Evolutionary conservation across 108 stramenopile genomes (phyloP).

Genomic region (Nitzschia sp.): DNA sequence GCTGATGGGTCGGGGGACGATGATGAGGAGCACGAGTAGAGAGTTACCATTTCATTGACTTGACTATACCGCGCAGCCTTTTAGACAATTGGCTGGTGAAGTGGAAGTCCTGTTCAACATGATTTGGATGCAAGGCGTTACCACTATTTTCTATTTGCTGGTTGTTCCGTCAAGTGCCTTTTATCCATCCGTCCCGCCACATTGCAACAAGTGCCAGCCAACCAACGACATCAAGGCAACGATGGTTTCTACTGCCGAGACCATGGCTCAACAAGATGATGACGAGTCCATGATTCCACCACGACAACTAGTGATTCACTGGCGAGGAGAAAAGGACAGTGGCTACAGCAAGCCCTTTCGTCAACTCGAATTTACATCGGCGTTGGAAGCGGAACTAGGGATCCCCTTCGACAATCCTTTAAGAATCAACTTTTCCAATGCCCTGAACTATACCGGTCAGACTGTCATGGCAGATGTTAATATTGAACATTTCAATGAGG

Average conservation of each 20-base stretch:
- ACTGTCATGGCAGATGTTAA: constrained; percentile 42
- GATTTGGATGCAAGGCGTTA: neutral
- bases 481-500: constrained; percentile 58
- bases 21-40: too few relatives aligned
- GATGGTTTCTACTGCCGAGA: neutral
- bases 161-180: neutral
- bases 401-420: neutral
- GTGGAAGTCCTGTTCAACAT: too few relatives aligned
- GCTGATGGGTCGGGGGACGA: too few relatives aligned
- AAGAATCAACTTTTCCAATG: constrained; percentile 28
- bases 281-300: neutral
- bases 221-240: neutral
- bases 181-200: too few relatives aligned
- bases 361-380: constrained; percentile 43
- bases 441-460: constrained; percentile 36
- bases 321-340: constrained; percentile 51
- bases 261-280: neutral
- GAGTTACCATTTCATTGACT: too few relatives aligned
- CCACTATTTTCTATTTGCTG: neutral
- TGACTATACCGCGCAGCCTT: too few relatives aligned
- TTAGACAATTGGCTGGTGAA: too few relatives aligned
- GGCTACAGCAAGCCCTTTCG: constrained; percentile 54
- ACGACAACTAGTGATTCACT: constrained; percentile 34
- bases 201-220: too few relatives aligned
- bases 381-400: constrained; percentile 35